These are phyloP conservation scores for Pseudopithomyces maydicus DNA, from an alignment of 2,329 filamentous ascomycete genomes.

Conservation along the genomic window DNA sequence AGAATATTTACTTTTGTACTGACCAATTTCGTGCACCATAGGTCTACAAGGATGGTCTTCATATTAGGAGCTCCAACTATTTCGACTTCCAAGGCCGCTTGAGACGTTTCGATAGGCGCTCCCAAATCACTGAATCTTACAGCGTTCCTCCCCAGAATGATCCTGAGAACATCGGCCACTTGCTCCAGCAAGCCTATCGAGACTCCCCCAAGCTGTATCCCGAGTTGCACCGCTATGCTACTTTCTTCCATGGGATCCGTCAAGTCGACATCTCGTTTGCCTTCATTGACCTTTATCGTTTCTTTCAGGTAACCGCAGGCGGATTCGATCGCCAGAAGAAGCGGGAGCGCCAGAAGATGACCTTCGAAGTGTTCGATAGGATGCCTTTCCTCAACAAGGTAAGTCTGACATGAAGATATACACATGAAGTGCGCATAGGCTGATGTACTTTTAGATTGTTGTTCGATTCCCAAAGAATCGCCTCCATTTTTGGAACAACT, in stretches of 20 bases:
- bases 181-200: conserved; percentile 19
- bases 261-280: conserved; percentile 25
- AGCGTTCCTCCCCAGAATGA: conserved; percentile 11
- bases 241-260: conserved; percentile 30
- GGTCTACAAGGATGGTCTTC: conserved; percentile 19
- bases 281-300: conserved; percentile 26
- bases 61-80: conserved; percentile 13
- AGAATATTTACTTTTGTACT: not conserved
- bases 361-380: conserved; percentile 24
- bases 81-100: conserved; percentile 11
- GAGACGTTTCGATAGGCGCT: conserved; percentile 14
- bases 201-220: conserved; percentile 26
- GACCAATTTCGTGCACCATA: not conserved
- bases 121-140: conserved; percentile 19
- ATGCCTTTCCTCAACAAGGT: conserved; percentile 30
- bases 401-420: not conserved
- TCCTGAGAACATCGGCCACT: not conserved
- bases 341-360: not conserved
- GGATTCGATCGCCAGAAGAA: conserved; percentile 14
- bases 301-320: conserved; percentile 30
- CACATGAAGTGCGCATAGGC: not conserved
- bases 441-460: not conserved
- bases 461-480: conserved; percentile 21
- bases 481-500: conserved; percentile 12
- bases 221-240: conserved; percentile 27